These are phyloP conservation scores for Ambrosiella cleistominuta DNA, from an alignment of 2,329 filamentous ascomycete genomes.

Conservation along the genomic window DNA sequence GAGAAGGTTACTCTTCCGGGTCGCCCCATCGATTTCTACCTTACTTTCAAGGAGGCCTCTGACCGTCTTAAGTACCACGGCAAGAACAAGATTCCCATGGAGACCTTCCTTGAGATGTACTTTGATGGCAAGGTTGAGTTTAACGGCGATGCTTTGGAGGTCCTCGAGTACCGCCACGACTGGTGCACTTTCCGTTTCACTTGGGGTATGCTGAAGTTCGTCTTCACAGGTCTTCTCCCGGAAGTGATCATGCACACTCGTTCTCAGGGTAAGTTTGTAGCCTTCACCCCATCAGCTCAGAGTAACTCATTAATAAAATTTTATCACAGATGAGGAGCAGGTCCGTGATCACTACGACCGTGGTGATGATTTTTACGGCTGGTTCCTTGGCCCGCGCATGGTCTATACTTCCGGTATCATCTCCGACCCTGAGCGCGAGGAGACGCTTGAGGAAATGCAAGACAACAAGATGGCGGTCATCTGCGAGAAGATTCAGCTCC, in stretches of 20 bases:
- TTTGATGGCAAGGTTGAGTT: conserved; percentile 89
- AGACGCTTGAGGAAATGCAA: conserved; percentile 84
- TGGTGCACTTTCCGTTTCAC: conserved; percentile 95
- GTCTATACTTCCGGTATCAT: conserved; percentile 96
- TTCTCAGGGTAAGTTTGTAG: conserved; percentile 41
- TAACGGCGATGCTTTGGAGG: conserved; percentile 80
- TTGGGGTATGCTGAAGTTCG: conserved; percentile 65
- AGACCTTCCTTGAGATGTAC: conserved; percentile 97
- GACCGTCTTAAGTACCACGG: conserved; percentile 53
- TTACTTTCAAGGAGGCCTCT: conserved; percentile 55
- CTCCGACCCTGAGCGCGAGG: conserved; percentile 70
- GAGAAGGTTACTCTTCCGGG: conserved; percentile 81
- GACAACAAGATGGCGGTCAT: conserved; percentile 94
- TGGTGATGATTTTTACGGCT: conserved; percentile 95
- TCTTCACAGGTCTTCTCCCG: conserved; percentile 72
- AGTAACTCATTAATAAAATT: neutral
- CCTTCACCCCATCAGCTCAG: neutral
- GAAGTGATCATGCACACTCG: conserved; percentile 87
- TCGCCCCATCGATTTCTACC: conserved; percentile 77
- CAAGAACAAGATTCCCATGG: conserved; percentile 67
- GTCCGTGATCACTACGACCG: conserved; percentile 95
- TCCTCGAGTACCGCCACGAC: conserved; percentile 87
- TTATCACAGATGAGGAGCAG: conserved; percentile 58
- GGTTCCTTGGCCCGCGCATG: conserved; percentile 97
- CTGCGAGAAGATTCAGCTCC: conserved; percentile 82